Base-by-base conservation (phyloP, 345 rosid genomes). In the Brassica nigra region DNA sequence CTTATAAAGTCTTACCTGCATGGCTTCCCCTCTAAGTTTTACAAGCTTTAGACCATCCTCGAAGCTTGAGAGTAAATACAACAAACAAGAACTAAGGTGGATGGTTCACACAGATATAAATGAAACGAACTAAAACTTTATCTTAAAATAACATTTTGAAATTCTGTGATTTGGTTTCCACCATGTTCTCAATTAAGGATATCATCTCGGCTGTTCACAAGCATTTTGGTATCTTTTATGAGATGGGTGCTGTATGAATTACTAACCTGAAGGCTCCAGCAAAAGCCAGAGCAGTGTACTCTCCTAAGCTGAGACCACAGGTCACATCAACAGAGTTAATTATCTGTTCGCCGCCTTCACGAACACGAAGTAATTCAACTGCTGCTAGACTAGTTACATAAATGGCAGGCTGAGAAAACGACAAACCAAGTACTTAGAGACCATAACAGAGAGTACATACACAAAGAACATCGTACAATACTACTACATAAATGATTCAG, bases 341-440 rank as follows among this genome's bases (percentile, higher is more conserved):
- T 81, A 92, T 89, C 70, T 89, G 90, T 70, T 86, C 92, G 14
- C 99, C 98, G 20, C 95, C 95, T 65, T 96, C 95, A 37, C 90
- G 89, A 34, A 89, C 89, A 57, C 97, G 92, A 18, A 93, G 90
- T 70, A 96, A 79, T 77, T 93, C 99, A 49, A 96, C 97, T 11
- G 99, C 98, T 54, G 99, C 99, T 75, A 96, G 85, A 85, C 99
- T 93, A 44, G 99, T 92, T 81, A 96, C 98, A 85, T 93, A 96
- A 72, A 96, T 96, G 81, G 97, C 99, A 76, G 99, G 99, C 99
- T 96, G 93, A 65, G 76, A 67, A 67, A 58, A 27, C 15, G 15
- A 82, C 34, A 67, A 12, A 58, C 49, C 47, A 76, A 59, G 6
- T 44, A 27, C 73, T 71, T 33, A 70, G 44, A 58, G 0, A 65